Evolutionary conservation across 1,284 basidiomycete genomes (phyloP).

Genomic region (Irpex sp.): DNA sequence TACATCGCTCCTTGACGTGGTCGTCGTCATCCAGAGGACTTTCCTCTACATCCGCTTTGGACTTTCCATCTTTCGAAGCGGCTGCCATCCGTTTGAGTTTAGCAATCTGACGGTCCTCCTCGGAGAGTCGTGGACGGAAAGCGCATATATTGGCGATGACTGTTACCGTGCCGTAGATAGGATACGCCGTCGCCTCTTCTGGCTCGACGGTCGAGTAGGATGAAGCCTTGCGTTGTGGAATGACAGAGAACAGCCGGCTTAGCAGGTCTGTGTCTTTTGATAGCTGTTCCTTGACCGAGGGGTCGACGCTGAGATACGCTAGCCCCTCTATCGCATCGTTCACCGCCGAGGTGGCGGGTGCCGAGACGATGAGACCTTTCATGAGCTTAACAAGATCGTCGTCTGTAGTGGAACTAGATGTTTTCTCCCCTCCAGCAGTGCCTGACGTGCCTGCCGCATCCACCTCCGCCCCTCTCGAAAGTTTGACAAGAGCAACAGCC

Average conservation of each 20-base stretch:
- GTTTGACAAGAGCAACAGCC: conserved; percentile 75
- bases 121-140: conserved; percentile 66
- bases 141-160: conserved; percentile 73
- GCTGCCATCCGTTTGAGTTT: conserved; percentile 71
- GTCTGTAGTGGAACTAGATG: conserved; percentile 31
- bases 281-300: conserved; percentile 63
- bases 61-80: conserved; percentile 29
- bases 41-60: conserved; percentile 9
- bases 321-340: conserved; percentile 78
- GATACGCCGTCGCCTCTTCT: conserved; percentile 40
- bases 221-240: conserved; percentile 45
- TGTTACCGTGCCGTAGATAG: conserved; percentile 69
- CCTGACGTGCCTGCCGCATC: conserved; percentile 39
- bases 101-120: conserved; percentile 79
- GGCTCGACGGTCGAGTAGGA: conserved; percentile 18
- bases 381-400: conserved; percentile 52
- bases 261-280: conserved; percentile 56
- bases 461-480: conserved; percentile 53
- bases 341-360: conserved; percentile 31
- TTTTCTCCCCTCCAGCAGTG: conserved; percentile 22
- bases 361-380: conserved; percentile 50
- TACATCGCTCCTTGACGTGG: conserved; percentile 58
- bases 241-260: conserved; percentile 54
- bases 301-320: conserved; percentile 72
- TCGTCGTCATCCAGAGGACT: conserved; percentile 53